Conservation (phyloP, 106 monocot genomes). For the Dioscorea alata region DNA sequence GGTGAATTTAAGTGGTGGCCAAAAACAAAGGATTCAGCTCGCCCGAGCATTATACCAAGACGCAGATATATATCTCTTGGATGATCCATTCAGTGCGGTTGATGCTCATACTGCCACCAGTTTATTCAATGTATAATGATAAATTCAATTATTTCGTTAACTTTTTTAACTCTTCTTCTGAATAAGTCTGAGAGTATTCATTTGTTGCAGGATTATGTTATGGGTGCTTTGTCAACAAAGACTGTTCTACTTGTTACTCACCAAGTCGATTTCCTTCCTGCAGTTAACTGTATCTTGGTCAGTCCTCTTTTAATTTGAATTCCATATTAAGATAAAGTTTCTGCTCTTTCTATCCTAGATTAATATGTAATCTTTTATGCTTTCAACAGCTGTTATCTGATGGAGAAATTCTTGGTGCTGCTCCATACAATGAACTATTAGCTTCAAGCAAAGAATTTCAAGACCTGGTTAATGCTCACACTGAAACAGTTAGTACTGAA, state of each 20-base stretch:
- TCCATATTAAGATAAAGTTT: not conserved
- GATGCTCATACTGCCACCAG: conserved; percentile 94
- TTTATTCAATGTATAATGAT: conserved; percentile 71
- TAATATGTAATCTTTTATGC: not conserved
- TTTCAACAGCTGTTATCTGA: conserved; percentile 76
- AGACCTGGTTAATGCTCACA: conserved; percentile 76
- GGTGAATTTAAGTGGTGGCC: conserved; percentile 95
- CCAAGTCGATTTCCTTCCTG: conserved; percentile 96
- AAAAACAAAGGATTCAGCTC: conserved; percentile 95
- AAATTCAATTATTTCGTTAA: not conserved
- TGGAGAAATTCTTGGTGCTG: conserved; percentile 53
- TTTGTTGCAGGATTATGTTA: conserved; percentile 71
- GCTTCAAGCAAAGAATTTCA: conserved; percentile 63
- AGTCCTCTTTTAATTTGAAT: conserved; percentile 6
- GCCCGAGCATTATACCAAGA: conserved; percentile 90
- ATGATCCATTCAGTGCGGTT: conserved; percentile 99
- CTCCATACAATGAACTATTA: conserved; percentile 53
- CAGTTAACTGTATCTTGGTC: conserved; percentile 70
- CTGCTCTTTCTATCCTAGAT: not conserved
- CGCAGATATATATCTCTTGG: conserved; percentile 91
- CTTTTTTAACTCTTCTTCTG: not conserved
- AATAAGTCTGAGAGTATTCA: not conserved
- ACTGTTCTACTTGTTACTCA: conserved; percentile 90
- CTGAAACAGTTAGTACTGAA: conserved; percentile 50
- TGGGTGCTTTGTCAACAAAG: conserved; percentile 71